These are phyloP conservation scores for Paxillus involutus DNA, from an alignment of 768 basidiomycete genomes.

Conservation along the genomic window DNA sequence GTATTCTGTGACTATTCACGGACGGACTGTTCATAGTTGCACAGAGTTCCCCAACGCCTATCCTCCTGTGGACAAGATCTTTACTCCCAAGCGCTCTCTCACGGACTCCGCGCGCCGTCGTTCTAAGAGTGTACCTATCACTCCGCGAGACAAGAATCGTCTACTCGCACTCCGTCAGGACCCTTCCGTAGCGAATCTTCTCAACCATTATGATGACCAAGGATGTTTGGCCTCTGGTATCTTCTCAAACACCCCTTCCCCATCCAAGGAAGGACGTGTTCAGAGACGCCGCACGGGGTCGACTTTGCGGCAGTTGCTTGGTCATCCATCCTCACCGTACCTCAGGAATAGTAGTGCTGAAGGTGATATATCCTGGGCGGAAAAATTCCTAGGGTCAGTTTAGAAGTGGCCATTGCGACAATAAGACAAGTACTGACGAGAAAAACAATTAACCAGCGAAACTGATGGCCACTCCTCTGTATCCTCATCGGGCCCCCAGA, in stretches of 20 bases:
- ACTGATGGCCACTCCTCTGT: conserved; percentile 42
- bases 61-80: conserved; percentile 34
- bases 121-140: conserved; percentile 36
- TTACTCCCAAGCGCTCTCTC: conserved; percentile 27
- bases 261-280: conserved; percentile 39
- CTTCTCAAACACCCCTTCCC: conserved; percentile 60
- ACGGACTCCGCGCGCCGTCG: conserved; percentile 29
- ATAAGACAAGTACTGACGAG: conserved; percentile 7
- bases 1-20: conserved; percentile 72
- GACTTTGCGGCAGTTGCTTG: conserved; percentile 72
- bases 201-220: conserved; percentile 72
- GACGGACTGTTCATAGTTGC: conserved; percentile 56
- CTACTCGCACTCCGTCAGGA: conserved; percentile 65
- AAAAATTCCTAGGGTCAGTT: conserved; percentile 65
- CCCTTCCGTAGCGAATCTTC: conserved; percentile 74
- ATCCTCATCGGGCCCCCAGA: conserved; percentile 50
- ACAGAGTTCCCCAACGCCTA: conserved; percentile 70
- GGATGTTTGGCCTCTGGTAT: conserved; percentile 59
- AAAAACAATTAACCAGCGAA: conserved; percentile 35
- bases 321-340: conserved; percentile 41
- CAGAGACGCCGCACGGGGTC: conserved; percentile 66
- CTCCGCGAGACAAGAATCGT: conserved; percentile 49
- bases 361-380: conserved; percentile 85
- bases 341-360: conserved; percentile 43
- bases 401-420: neutral